Evolutionary conservation across 495 filamentous ascomycete species (phyloP).

Genomic region (Neurospora sp.): DNA sequence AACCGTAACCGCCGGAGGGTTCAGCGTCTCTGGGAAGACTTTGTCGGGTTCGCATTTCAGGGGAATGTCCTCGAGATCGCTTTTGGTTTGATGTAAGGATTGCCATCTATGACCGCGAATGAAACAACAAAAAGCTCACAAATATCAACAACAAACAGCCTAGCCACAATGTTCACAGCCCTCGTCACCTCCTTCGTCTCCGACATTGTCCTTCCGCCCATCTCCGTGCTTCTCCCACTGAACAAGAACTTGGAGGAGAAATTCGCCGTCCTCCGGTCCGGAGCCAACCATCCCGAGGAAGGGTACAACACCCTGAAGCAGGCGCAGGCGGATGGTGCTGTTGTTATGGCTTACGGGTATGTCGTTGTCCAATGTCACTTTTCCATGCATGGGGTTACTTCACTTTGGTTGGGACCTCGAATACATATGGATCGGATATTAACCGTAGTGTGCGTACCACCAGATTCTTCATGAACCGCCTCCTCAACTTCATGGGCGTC

Average conservation of each 20-base stretch:
- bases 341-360: constrained; percentile 63
- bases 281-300: constrained; percentile 37
- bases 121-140: background rate
- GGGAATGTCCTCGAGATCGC: constrained; percentile 71
- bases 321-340: constrained; percentile 59
- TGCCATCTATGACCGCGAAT: background rate
- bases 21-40: constrained; percentile 45
- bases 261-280: constrained; percentile 54
- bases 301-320: constrained; percentile 58
- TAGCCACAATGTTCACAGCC: constrained; percentile 62
- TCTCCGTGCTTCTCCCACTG: constrained; percentile 59
- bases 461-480: constrained; percentile 49
- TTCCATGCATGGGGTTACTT: background rate
- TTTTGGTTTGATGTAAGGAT: constrained; percentile 58
- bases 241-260: constrained; percentile 66
- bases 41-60: constrained; percentile 60
- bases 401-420: constrained; percentile 6
- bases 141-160: constrained; percentile 25
- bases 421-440: background rate
- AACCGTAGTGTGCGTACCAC: background rate
- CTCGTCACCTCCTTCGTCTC: constrained; percentile 64
- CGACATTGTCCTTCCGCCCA: constrained; percentile 57
- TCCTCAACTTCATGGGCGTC: constrained; percentile 56
- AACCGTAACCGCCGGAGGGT: constrained; percentile 23
- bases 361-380: background rate